Evolutionary conservation across 1,284 basidiomycete species (phyloP), one percentile per base, ranked within the genome.

Genomic region (Cryptococcus sp.): DNA sequence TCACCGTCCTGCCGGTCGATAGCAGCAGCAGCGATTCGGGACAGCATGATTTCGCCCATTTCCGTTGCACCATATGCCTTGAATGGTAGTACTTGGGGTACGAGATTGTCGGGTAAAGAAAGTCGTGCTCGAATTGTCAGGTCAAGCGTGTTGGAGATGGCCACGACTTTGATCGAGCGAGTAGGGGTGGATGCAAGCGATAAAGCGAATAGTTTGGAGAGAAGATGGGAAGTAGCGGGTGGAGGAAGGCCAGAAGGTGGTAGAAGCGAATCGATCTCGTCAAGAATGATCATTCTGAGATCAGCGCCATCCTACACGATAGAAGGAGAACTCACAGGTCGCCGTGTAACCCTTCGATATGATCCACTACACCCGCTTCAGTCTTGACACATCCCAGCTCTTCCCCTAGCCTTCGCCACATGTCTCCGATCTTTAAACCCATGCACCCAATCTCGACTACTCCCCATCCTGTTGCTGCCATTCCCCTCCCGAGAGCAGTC

Each of bases 121-220:
- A 74, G 63, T 37, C 68, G 67, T 24, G 70, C 69, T 25, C 74
- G 70, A 16, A 70, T 58, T 10, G 75, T 74, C 9, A 76, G 61
- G 55, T 76, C 74, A 46, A 77, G 69, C 14, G 73, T 75, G 62
- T 76, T 75, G 50, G 73, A 72, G 56, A 75, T 77, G 50, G 71
- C 66, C 42, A 76, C 62, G 22, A 76, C 59, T 51, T 73, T 72
- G 59, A 73, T 54, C n/a, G 61, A 62, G 18, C 41, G 28, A 9
- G 50, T 10, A n/a, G 61, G 55, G 9, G 55, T 45, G 2, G 62
- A 65, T 3, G 57, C 39, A 2, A 62, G 55, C 1, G 74, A 73
- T 4, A 76, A 62, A 9, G 66, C 61, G 55, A 77, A 74, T 21
- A 77, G 61, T 34, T 69, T 68, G 21, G 63, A 61, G 31, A 76